Evolutionary conservation across 495 filamentous ascomycete species (phyloP).

Genomic region (Aspergillus indologenus): DNA sequence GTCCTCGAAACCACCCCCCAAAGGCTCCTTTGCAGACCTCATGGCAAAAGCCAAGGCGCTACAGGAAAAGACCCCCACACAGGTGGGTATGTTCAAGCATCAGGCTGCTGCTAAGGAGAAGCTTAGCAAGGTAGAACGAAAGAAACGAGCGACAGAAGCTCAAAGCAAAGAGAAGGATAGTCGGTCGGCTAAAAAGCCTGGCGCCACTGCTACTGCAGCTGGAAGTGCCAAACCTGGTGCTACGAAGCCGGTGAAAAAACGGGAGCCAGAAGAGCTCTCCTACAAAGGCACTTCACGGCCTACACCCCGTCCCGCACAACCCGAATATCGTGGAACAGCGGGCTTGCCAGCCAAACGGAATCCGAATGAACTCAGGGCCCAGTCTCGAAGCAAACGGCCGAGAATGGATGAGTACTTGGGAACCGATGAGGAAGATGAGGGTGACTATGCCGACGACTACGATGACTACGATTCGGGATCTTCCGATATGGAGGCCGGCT

Average conservation of each 20-base stretch:
- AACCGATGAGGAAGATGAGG: constrained; percentile 48
- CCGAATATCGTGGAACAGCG: constrained; percentile 58
- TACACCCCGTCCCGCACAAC: constrained; percentile 30
- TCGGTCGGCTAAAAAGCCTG: constrained; percentile 26
- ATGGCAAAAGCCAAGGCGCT: constrained; percentile 40
- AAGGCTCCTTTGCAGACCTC: constrained; percentile 43
- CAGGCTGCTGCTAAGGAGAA: constrained; percentile 37
- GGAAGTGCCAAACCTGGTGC: constrained; percentile 22
- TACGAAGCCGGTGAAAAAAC: constrained; percentile 21
- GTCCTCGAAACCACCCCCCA: constrained; percentile 37
- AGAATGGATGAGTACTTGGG: constrained; percentile 46
- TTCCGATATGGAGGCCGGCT: constrained; percentile 66
- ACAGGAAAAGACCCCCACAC: constrained; percentile 34
- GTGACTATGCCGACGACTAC: constrained; percentile 44
- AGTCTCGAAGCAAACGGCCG: constrained; percentile 26
- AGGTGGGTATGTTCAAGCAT: constrained; percentile 38
- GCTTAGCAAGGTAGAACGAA: constrained; percentile 40
- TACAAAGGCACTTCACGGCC: constrained; percentile 56
- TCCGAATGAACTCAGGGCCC: constrained; percentile 34
- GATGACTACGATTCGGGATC: constrained; percentile 57
- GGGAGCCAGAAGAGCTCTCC: constrained; percentile 30
- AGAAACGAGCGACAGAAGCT: constrained; percentile 35
- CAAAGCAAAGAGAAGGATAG: constrained; percentile 33
- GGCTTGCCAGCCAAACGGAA: constrained; percentile 28
- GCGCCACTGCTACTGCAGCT: constrained; percentile 18